Evolutionary conservation across 2,329 filamentous ascomycete genomes (phyloP).

Genomic region (Purpureocillium takamizusanense): DNA sequence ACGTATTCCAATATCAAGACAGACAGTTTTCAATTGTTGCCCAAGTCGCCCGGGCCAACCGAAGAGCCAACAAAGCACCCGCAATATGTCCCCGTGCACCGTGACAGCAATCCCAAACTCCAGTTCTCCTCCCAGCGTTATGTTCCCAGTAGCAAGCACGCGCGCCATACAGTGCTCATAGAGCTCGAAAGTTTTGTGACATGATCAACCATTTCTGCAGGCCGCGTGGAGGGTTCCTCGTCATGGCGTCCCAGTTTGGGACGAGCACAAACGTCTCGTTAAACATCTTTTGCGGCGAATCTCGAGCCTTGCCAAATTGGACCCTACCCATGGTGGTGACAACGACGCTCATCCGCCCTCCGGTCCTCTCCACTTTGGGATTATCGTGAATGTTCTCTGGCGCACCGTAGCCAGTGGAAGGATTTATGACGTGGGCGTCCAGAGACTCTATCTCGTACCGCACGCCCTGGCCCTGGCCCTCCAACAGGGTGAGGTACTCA

Average conservation of each 20-base stretch:
- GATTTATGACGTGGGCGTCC: constrained; percentile 72
- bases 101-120: not conserved
- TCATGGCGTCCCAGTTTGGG: constrained; percentile 58
- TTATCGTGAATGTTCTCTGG: constrained; percentile 32
- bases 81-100: not conserved
- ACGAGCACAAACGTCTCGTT: constrained; percentile 75
- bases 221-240: constrained; percentile 41
- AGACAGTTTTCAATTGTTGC: too few relatives aligned
- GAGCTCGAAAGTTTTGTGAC: constrained; percentile 61
- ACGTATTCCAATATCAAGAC: too few relatives aligned
- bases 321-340: constrained; percentile 69
- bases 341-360: constrained; percentile 57
- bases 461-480: constrained; percentile 48
- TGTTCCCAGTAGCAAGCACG: too few relatives aligned
- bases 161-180: constrained; percentile 25
- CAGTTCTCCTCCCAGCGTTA: not conserved
- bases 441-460: constrained; percentile 67
- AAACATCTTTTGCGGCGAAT: constrained; percentile 60
- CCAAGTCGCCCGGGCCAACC: too few relatives aligned
- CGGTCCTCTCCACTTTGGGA: constrained; percentile 36
- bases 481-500: constrained; percentile 60
- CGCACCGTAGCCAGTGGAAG: constrained; percentile 50
- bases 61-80: not conserved
- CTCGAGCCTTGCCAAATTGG: constrained; percentile 54
- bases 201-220: constrained; percentile 56